phyloP scores from a whole-genome alignment of 257 asterid species.

The Nicotiana obtusifolia region DNA sequence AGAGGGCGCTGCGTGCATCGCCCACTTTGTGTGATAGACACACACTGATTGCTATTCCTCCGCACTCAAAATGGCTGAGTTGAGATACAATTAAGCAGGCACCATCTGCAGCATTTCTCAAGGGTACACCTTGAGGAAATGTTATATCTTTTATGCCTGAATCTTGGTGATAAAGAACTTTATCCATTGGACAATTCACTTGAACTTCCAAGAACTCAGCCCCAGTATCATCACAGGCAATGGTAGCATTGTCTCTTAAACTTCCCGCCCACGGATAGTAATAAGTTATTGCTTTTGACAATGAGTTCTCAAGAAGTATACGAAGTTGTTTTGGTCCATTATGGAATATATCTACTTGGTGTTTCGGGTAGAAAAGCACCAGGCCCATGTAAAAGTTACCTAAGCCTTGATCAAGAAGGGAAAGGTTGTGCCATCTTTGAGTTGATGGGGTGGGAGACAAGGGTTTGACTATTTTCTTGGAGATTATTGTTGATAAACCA shows the following conservation, averaged over 20 bases:
- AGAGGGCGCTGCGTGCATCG: neutral
- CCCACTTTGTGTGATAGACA: neutral
- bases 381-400: neutral
- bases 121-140: neutral
- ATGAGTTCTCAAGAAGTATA: too few species aligned
- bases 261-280: too few species aligned
- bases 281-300: too few species aligned
- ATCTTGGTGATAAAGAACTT: neutral
- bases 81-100: neutral
- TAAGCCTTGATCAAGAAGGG: neutral
- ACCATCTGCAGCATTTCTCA: neutral
- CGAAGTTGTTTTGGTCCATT: neutral
- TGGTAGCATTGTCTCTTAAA: too few species aligned
- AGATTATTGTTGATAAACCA: neutral
- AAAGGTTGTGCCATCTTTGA: too few species aligned
- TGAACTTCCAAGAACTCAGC: neutral
- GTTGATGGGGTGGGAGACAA: too few species aligned
- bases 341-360: neutral
- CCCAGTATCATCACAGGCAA: neutral
- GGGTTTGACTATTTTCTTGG: too few species aligned
- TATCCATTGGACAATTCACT: neutral
- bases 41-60: neutral
- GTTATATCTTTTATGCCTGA: neutral
- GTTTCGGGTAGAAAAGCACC: slow-evolving; percentile 2
- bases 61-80: neutral